phyloP scores from a whole-genome alignment of 2,329 filamentous ascomycete species.

The Magnaporthales sp. region DNA sequence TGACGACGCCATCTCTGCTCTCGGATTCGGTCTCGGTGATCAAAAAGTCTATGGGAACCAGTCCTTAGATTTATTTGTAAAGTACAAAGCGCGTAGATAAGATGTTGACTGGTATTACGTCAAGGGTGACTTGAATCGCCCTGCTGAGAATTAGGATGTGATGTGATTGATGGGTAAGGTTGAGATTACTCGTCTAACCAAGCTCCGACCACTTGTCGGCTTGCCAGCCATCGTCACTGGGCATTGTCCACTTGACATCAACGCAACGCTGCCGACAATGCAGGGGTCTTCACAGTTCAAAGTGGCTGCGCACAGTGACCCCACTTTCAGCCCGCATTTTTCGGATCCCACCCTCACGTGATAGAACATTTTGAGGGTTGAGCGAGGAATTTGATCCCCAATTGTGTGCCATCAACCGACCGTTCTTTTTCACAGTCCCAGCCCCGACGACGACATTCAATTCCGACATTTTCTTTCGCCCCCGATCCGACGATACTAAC shows the following conservation, averaged over 20 bases:
- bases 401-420: background rate
- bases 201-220: background rate
- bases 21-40: background rate
- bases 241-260: background rate
- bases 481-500: slow-evolving; percentile 6
- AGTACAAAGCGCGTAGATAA: background rate
- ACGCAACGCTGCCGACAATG: background rate
- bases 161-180: background rate
- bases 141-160: background rate
- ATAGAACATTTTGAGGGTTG: slow-evolving; percentile 1
- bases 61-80: background rate
- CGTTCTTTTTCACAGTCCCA: background rate
- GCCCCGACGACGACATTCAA: slow-evolving; percentile 3
- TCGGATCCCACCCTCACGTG: background rate
- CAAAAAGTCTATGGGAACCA: background rate
- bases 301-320: background rate
- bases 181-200: background rate
- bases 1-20: slow-evolving; percentile 19
- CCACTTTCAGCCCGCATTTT: background rate
- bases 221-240: background rate
- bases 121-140: background rate
- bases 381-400: background rate
- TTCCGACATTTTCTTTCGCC: background rate
- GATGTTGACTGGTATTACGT: background rate
- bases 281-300: background rate